phyloP scores from a whole-genome alignment of 73 alveolate species.

The Paramecium primaurelia region DNA sequence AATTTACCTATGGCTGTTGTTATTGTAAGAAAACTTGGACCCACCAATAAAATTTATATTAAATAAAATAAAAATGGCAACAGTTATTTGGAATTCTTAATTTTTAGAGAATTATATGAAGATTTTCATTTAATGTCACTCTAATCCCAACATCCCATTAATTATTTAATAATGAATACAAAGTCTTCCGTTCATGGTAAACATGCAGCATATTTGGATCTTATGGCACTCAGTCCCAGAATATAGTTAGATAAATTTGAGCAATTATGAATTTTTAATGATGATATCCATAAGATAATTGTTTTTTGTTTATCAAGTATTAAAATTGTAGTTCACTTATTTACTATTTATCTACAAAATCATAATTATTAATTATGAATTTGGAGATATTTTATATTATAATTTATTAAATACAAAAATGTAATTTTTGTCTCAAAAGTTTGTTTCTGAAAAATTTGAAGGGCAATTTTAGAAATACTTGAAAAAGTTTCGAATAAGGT shows the following conservation, averaged over 20 bases:
- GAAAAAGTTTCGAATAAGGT: not conserved
- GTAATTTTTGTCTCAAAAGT: not conserved
- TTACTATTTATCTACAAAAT: not conserved
- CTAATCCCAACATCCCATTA: not conserved
- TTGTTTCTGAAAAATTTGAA: not conserved
- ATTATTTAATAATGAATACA: not conserved
- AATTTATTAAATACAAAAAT: not conserved
- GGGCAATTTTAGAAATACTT: not conserved
- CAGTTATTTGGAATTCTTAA: not conserved
- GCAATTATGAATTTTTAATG: not conserved
- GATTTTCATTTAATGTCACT: constrained; percentile 5
- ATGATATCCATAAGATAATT: not conserved
- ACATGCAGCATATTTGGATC: not conserved
- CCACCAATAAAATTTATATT: not conserved
- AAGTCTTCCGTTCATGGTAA: not conserved
- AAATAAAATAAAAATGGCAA: not conserved
- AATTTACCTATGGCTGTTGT: not conserved
- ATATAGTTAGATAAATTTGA: not conserved
- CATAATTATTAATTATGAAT: not conserved
- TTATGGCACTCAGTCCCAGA: constrained; percentile 1
- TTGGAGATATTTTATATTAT: not conserved
- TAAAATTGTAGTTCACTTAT: not conserved
- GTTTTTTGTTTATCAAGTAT: not conserved
- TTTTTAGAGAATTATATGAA: not conserved
- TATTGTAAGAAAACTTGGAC: not conserved